Percentiles rank a stretch among this genome's conserved stretches.
These are phyloP conservation scores for Crotalaria pallida DNA, from an alignment of 306 rosid species.

Conservation along the genomic window DNA sequence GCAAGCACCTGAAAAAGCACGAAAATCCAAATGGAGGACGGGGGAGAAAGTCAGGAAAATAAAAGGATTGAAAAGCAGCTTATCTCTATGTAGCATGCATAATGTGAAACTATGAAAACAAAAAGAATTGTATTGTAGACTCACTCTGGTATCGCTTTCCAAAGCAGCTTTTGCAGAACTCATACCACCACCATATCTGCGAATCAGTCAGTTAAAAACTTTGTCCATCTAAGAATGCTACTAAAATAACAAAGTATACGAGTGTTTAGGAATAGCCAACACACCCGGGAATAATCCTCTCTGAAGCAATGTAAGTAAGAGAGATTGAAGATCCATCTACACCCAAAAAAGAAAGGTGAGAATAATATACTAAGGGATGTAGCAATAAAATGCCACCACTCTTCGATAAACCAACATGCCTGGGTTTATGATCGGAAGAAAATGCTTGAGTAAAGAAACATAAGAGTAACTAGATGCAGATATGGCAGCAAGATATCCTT, in stretches of 20 bases:
- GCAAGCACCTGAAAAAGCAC: constrained; percentile 75
- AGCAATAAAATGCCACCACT: not conserved
- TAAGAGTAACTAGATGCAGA: constrained; percentile 90
- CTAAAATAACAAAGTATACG: not conserved
- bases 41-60: not conserved
- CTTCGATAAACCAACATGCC: constrained; percentile 32
- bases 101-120: not conserved
- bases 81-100: not conserved
- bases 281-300: constrained; percentile 84
- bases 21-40: not conserved
- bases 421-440: constrained; percentile 75
- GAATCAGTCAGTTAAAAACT: not conserved
- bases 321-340: constrained; percentile 81
- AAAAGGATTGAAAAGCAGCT: not conserved
- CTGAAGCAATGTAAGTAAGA: constrained; percentile 84
- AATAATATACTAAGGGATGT: not conserved
- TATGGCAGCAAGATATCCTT: constrained; percentile 90
- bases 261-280: constrained; percentile 2
- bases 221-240: not conserved
- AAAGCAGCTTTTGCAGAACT: constrained; percentile 93
- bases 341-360: constrained; percentile 5
- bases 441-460: constrained; percentile 68
- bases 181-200: constrained; percentile 92
- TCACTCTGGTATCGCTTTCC: constrained; percentile 79
- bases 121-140: constrained; percentile 3